Base-by-base conservation (phyloP, 495 filamentous ascomycete genomes). In the Penicillium turbatum region DNA sequence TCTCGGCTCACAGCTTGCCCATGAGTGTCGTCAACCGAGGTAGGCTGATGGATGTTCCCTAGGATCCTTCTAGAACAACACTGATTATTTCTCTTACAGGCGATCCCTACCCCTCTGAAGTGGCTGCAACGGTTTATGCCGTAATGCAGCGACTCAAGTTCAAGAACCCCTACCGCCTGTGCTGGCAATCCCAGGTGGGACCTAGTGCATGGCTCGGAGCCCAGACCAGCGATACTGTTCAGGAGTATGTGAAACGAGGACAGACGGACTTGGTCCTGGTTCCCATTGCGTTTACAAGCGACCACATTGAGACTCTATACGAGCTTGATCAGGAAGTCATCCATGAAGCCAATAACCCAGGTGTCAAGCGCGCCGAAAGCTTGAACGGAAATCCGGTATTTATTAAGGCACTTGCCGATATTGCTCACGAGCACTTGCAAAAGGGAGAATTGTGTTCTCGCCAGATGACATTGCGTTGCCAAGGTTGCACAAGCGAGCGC, bases 171-270 rank as follows among this genome's bases (percentile, higher is more conserved):
- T 97, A 95, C 70, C 84, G 95, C 17, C 76, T 99, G 29, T 91
- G 90, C 64, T 99, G 93, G 93, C 95, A 99, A 71, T 96, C 91
- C 19, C 95, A 99, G 67, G 95, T 99, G 45, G 95, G 95, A 13
- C 95, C 95, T 2, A 86, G 83, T 30, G 87, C 95, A 15, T 99
- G 95, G 95, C 82, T 97, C 5, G 95, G 95, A 11, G 91, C 95
- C 29, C 95, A 97, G 69, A 97, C 95, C 0, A 82, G 82, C 56
- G 83, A 84, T 54, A 92, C 95, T 0, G 95, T 99, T 12, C 81
- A 90, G 65, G 76, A 87, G 31, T 96, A 96, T 62, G 86, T 97
- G 49, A 83, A 87, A 63, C 90, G 93, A 66, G 92, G 91, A 2
- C 87, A 96, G 65, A 92, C 86, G 27, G 89, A 99, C 63, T 75